Percentiles rank a stretch among this genome's conserved stretches.
These are phyloP conservation scores for Paraphoma chrysanthemicola DNA, from an alignment of 2,329 filamentous ascomycete genomes.

Conservation along the genomic window DNA sequence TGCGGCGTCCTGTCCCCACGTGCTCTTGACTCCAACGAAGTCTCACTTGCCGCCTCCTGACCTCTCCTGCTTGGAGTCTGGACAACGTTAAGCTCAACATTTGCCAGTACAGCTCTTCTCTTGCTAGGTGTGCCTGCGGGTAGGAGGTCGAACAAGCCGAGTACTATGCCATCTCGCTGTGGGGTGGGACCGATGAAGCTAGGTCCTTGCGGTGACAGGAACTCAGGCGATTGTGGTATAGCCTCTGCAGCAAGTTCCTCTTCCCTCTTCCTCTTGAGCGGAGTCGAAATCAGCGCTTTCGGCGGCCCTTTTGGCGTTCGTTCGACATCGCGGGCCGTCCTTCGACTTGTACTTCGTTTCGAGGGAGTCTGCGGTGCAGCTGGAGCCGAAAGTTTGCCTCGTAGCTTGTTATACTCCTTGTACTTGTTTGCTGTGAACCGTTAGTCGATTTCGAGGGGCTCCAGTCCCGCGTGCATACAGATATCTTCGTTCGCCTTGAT, in stretches of 20 bases:
- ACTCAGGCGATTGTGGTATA: slow-evolving; percentile 15
- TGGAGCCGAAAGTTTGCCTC: slow-evolving; percentile 46
- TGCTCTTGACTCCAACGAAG: slow-evolving; percentile 35
- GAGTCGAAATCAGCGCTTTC: slow-evolving; percentile 29
- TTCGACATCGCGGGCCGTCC: slow-evolving; percentile 23
- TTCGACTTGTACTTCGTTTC: slow-evolving; percentile 33
- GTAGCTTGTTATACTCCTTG: slow-evolving; percentile 74
- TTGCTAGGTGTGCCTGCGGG: slow-evolving; percentile 58
- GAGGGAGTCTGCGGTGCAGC: slow-evolving; percentile 40
- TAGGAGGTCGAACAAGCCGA: slow-evolving; percentile 79
- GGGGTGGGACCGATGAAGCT: slow-evolving; percentile 74
- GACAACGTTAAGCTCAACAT: slow-evolving; percentile 41
- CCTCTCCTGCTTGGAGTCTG: slow-evolving; percentile 49
- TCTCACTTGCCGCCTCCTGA: slow-evolving; percentile 32
- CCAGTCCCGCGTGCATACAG: slow-evolving; percentile 57
- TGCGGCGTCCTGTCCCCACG: slow-evolving; percentile 55
- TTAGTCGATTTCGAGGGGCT: slow-evolving; percentile 13
- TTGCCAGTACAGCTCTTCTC: slow-evolving; percentile 34
- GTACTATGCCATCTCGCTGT: slow-evolving; percentile 76
- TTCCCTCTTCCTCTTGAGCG: slow-evolving; percentile 42
- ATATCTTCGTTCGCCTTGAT: slow-evolving; percentile 77
- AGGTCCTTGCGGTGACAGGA: slow-evolving; percentile 41
- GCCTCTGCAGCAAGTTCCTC: slow-evolving; percentile 22
- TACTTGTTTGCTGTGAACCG: slow-evolving; percentile 69
- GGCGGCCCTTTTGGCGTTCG: slow-evolving; percentile 34